These are phyloP conservation scores for Antrodiella citrinella DNA, from an alignment of 768 basidiomycete genomes.

Conservation along the genomic window DNA sequence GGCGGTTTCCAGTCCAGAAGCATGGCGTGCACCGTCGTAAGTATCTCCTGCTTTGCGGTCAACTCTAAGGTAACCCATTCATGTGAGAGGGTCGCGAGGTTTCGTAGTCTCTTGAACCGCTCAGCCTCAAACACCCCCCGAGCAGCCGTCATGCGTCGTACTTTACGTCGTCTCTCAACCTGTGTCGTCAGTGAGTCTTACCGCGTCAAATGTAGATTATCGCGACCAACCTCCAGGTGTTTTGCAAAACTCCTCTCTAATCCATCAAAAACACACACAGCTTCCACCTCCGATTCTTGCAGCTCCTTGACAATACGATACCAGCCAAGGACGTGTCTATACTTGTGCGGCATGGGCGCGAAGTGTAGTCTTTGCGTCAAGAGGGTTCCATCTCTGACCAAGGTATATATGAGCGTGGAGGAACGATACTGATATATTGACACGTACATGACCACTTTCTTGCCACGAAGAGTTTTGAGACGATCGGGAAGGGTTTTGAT, in stretches of 20 bases:
- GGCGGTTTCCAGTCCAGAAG: neutral
- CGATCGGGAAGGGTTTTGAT: conserved; percentile 58
- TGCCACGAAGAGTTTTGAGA: conserved; percentile 51
- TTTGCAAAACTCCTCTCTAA: conserved; percentile 60
- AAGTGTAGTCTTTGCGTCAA: conserved; percentile 80
- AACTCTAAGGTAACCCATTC: conserved; percentile 11
- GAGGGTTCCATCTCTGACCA: conserved; percentile 70
- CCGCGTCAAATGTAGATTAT: neutral
- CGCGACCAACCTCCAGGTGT: conserved; percentile 51
- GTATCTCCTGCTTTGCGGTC: conserved; percentile 1
- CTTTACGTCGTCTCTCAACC: conserved; percentile 48
- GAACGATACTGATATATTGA: too few species aligned
- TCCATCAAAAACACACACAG: conserved; percentile 79
- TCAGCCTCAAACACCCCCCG: conserved; percentile 52
- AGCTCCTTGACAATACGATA: conserved; percentile 61
- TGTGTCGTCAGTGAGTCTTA: conserved; percentile 22
- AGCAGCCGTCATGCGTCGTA: conserved; percentile 36
- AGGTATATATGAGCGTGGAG: too few species aligned
- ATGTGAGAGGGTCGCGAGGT: conserved; percentile 17
- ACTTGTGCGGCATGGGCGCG: conserved; percentile 49
- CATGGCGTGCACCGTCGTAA: neutral
- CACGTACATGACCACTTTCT: conserved; percentile 69
- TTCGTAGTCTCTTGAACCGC: conserved; percentile 46
- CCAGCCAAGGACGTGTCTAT: conserved; percentile 76
- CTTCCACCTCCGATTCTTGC: conserved; percentile 42